These are phyloP conservation scores for Cyberlindnera veronae DNA, from an alignment of 805 yeast genomes.

Conservation along the genomic window DNA sequence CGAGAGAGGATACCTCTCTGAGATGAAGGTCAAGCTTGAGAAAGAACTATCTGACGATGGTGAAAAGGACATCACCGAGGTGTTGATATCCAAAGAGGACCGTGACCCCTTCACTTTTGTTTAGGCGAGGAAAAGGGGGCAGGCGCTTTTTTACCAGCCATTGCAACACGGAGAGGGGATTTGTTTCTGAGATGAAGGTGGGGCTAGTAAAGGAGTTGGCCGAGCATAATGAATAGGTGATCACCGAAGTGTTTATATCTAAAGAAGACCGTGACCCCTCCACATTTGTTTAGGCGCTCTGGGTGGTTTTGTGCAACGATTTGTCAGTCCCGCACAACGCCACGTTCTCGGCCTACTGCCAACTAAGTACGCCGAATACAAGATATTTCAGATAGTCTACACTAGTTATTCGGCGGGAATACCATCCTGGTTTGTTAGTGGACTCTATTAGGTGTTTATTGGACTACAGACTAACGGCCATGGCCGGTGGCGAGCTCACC, in stretches of 20 bases:
- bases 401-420: too few species aligned
- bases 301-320: too few species aligned
- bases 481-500: too few species aligned
- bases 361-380: too few species aligned
- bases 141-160: slow-evolving; percentile 81
- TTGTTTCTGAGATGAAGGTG: slow-evolving; percentile 48
- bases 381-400: too few species aligned
- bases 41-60: slow-evolving; percentile 8
- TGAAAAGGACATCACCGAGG: slow-evolving; percentile 4
- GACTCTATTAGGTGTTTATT: too few species aligned
- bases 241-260: slow-evolving; percentile 17
- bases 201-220: slow-evolving; percentile 29
- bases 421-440: too few species aligned
- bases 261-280: slow-evolving; percentile 25
- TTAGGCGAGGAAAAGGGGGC: slow-evolving; percentile 59
- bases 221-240: neutral
- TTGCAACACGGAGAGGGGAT: slow-evolving; percentile 90
- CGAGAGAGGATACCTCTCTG: slow-evolving; percentile 76
- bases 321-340: too few species aligned
- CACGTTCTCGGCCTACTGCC: too few species aligned
- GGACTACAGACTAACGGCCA: too few species aligned
- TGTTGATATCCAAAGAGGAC: slow-evolving; percentile 21
- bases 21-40: slow-evolving; percentile 41
- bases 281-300: slow-evolving; percentile 29
- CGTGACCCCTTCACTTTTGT: slow-evolving; percentile 24